Base-by-base conservation (phyloP, 768 basidiomycete species). In the Pisolithus microcarpus region DNA sequence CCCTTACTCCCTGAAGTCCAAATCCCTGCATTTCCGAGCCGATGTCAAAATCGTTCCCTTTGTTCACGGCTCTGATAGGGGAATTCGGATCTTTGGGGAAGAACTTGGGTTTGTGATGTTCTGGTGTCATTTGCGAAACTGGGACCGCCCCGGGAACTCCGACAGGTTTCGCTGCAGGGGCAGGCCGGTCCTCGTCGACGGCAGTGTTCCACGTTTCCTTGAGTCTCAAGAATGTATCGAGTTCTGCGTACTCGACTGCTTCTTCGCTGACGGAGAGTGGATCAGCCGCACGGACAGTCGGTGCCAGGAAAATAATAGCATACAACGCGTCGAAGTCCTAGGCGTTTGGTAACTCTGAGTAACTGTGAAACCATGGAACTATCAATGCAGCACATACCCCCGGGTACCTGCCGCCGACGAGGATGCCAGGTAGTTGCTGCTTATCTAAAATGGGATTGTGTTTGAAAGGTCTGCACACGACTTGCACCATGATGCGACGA, bases 401-500 rank as follows among this genome's bases (percentile, higher is more conserved):
- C 44, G 82, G 82, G 61, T 79, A 92, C 51, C 73, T 76, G 36
- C 80, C 80, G 4, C 90, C 90, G 36, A 92, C 77, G 6, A 92
- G 79, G 38, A 91, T 82, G 3, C 90, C 91, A 21, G 90, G 90
- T 4, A 92, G 72, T 58, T 88, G 87, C 56, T 88, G 87, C 58
- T 91, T 90, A 64, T 82, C 91, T 88, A 62, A 11, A 39, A 49
- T 4, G 57, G 24, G 47, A n/a, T 15, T 45, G 55, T 50, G 43
- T 37, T 24, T 24, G 19, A 18, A 38, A 18, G 3, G 7, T 13
- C 34, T 34, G 34, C 34, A 38, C n/a, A 38, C n/a, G 5, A 19
- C 43, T 26, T 40, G 28, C 8, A 43, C 16, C 36, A 42, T 24
- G 49, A 9, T 34, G 15, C 13, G 59, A 36, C 18, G 18, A 23